Evolutionary conservation across 2,329 filamentous ascomycete species (phyloP).

Genomic region (Endoconidiophora laricicola): DNA sequence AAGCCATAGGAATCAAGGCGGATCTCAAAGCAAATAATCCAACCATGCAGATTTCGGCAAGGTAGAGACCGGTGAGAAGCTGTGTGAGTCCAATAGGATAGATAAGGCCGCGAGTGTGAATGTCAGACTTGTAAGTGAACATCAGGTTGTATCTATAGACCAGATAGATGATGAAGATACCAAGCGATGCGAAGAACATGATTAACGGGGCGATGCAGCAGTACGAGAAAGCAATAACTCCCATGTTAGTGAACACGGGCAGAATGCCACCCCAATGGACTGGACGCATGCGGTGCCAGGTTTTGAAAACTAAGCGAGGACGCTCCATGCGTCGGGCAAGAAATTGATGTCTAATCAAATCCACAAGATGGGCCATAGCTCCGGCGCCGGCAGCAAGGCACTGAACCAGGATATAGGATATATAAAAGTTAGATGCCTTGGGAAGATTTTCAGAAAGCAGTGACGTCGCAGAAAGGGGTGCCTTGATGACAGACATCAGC

Average conservation of each 20-base stretch:
- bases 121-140: slow-evolving; percentile 64
- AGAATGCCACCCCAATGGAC: slow-evolving; percentile 74
- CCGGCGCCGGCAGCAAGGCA: slow-evolving; percentile 64
- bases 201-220: slow-evolving; percentile 75
- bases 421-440: slow-evolving; percentile 69
- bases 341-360: slow-evolving; percentile 39
- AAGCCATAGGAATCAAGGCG: slow-evolving; percentile 49
- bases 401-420: slow-evolving; percentile 86
- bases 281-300: slow-evolving; percentile 57
- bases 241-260: slow-evolving; percentile 66
- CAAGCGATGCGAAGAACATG: slow-evolving; percentile 63
- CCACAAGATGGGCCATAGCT: slow-evolving; percentile 52
- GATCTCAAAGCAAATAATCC: slow-evolving; percentile 62
- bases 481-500: slow-evolving; percentile 38
- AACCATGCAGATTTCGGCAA: slow-evolving; percentile 67
- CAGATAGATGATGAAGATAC: slow-evolving; percentile 66
- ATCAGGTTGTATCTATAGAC: slow-evolving; percentile 84
- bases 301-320: slow-evolving; percentile 61
- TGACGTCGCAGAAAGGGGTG: slow-evolving; percentile 16
- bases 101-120: slow-evolving; percentile 76
- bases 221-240: slow-evolving; percentile 70
- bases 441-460: slow-evolving; percentile 56
- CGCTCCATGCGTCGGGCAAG: slow-evolving; percentile 60
- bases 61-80: slow-evolving; percentile 67
- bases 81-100: slow-evolving; percentile 83